These are phyloP conservation scores for Ceratobasidium papillatum DNA, from an alignment of 1,284 basidiomycete species.

Conservation along the genomic window DNA sequence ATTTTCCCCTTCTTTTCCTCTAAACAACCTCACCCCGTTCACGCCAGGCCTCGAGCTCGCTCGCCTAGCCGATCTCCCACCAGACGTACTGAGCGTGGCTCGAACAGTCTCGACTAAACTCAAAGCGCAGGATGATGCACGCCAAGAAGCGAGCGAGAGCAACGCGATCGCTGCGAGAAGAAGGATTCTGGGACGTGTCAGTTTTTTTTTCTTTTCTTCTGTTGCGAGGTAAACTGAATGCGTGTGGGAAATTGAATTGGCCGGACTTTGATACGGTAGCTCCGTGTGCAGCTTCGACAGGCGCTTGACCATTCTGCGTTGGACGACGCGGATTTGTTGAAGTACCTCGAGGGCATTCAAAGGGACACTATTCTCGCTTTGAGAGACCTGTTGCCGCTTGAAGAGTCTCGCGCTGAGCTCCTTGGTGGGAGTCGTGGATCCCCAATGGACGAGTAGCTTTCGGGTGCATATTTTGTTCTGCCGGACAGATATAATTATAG, in stretches of 20 bases:
- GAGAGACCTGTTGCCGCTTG: constrained; percentile 13
- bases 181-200: constrained; percentile 73
- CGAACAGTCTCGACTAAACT: constrained; percentile 69
- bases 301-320: constrained; percentile 72
- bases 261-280: no score
- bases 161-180: constrained; percentile 67
- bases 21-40: neutral
- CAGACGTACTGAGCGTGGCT: constrained; percentile 69
- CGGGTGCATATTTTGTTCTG: neutral
- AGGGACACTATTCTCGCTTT: constrained; percentile 69
- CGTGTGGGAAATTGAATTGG: neutral
- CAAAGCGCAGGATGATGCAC: constrained; percentile 64
- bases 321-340: constrained; percentile 69
- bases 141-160: constrained; percentile 67
- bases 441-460: neutral
- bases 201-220: constrained; percentile 30
- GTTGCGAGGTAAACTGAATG: constrained; percentile 13
- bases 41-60: constrained; percentile 81
- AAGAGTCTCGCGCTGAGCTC: neutral
- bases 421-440: neutral
- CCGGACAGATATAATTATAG: neutral
- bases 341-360: constrained; percentile 72
- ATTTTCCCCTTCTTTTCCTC: constrained; percentile 27
- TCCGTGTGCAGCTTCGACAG: constrained; percentile 73
- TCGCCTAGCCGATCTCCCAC: constrained; percentile 80